Evolutionary conservation across 2,329 filamentous ascomycete genomes (phyloP), one percentile per base, ranked within the genome.

Genomic region (Ophiocordyceps camponoti-leonardi): DNA sequence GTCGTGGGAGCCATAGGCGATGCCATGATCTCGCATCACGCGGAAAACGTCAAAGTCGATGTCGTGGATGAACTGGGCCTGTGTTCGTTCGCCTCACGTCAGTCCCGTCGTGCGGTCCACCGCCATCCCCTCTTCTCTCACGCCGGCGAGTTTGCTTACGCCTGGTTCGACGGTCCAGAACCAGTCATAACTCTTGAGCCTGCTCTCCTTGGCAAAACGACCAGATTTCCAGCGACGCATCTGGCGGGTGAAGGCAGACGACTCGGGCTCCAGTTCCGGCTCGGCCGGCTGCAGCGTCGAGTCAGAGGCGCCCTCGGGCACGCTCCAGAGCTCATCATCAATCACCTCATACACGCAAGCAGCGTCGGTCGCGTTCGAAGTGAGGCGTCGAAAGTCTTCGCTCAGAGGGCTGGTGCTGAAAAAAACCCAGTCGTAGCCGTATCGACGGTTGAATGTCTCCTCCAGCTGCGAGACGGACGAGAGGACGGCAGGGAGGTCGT

Each of bases 371-470:
- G 76, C 73, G 42, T 77, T 81, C 44, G 72, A 69, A 0, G 83
- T 86, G 47, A 67, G 66, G 33, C 66, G 65, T 58, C 84, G 88
- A 67, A 93, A 93, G 48, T 83, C 77, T 10, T 84, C 76, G 4
- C 79, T 80, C 58, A 93, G 87, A 4, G 80, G 78, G 45, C 81
- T 75, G 54, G 86, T 79, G 61, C 88, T 92, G 71, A 92, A 86
- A 65, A 93, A 90, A 40, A 84, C 81, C 82, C 86, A 93, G 41
- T 86, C 83, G 57, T 93, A 93, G 55, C 83, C 82, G 67, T 86
- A 83, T 51, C 85, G 86, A 56, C 68, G 66, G 57, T 93, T 93
- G 80, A 85, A 93, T 1, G 55, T 55, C 5, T 57, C 51, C 47
- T 66, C 62, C 3, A 65, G 50, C 55, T 93, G 82, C 28, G 63